phyloP scores from a whole-genome alignment of 2,329 filamentous ascomycete species.

The Bipolaris gigantea region DNA sequence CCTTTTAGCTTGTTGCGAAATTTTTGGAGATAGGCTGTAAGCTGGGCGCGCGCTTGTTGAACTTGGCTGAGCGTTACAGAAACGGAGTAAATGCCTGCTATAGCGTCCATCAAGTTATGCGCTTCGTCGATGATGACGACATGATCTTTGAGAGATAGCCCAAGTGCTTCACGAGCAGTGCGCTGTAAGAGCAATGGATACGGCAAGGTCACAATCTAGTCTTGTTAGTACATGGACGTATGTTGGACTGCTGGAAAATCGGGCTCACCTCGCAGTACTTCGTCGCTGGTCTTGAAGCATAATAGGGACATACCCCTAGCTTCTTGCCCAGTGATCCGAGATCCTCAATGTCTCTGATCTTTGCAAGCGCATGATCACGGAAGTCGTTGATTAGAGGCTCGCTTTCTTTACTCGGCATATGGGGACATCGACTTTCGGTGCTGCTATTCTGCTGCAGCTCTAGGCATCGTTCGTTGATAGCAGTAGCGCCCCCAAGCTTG shows the following conservation, averaged over 20 bases:
- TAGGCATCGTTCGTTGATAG: constrained; percentile 90
- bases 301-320: constrained; percentile 88
- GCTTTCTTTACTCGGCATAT: constrained; percentile 76
- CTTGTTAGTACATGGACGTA: constrained; percentile 12
- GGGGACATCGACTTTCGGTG: constrained; percentile 71
- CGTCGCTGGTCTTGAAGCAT: constrained; percentile 86
- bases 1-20: constrained; percentile 89
- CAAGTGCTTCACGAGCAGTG: constrained; percentile 82
- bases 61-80: constrained; percentile 75
- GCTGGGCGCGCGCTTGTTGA: constrained; percentile 69
- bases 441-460: constrained; percentile 77
- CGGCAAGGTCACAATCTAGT: constrained; percentile 79
- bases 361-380: constrained; percentile 80
- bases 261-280: constrained; percentile 68
- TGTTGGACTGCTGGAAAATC: background rate
- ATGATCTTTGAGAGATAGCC: constrained; percentile 82
- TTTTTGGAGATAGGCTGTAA: constrained; percentile 79
- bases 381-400: constrained; percentile 74
- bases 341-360: constrained; percentile 91
- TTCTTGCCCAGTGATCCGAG: constrained; percentile 75
- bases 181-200: constrained; percentile 89
- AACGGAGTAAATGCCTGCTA: constrained; percentile 82
- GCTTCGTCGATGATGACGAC: constrained; percentile 97
- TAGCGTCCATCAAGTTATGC: constrained; percentile 95
- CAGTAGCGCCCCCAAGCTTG: constrained; percentile 67